phyloP scores from a whole-genome alignment of 2,329 filamentous ascomycete species.

The Calonectria honghensis region DNA sequence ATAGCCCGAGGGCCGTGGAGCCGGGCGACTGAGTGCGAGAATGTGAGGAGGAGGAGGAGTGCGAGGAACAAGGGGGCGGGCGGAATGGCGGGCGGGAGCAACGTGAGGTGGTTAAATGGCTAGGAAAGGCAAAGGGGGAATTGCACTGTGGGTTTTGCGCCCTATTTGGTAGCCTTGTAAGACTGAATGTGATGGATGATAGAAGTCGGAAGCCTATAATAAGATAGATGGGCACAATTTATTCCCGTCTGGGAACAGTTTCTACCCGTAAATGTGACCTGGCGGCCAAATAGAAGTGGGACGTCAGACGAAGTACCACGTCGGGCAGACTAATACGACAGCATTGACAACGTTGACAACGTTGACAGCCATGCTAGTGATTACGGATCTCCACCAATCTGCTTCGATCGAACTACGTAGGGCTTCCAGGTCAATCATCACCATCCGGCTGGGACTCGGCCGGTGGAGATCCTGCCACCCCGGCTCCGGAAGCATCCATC shows the following conservation, averaged over 20 bases:
- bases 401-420: conserved; percentile 21
- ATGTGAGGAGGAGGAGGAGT: not conserved
- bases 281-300: conserved; percentile 14
- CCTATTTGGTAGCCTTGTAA: conserved; percentile 23
- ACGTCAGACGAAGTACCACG: conserved; percentile 20
- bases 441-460: conserved; percentile 40
- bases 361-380: conserved; percentile 22
- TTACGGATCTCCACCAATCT: conserved; percentile 18
- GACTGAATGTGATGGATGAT: conserved; percentile 19
- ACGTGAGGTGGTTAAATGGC: conserved; percentile 1
- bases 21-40: not conserved
- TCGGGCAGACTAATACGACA: not conserved
- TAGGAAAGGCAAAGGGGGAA: conserved; percentile 7
- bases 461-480: conserved; percentile 33
- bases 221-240: conserved; percentile 20
- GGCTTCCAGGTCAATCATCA: conserved; percentile 23
- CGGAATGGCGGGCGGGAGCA: not conserved
- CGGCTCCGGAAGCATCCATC: conserved; percentile 36
- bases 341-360: conserved; percentile 22
- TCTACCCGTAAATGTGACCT: conserved; percentile 11
- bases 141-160: not conserved
- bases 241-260: not conserved
- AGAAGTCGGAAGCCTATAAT: conserved; percentile 24
- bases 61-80: conserved; percentile 16
- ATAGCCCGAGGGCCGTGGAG: conserved; percentile 20